These are phyloP conservation scores for Exophiala lecanii-corni DNA, from an alignment of 2,329 filamentous ascomycete species.

Conservation along the genomic window DNA sequence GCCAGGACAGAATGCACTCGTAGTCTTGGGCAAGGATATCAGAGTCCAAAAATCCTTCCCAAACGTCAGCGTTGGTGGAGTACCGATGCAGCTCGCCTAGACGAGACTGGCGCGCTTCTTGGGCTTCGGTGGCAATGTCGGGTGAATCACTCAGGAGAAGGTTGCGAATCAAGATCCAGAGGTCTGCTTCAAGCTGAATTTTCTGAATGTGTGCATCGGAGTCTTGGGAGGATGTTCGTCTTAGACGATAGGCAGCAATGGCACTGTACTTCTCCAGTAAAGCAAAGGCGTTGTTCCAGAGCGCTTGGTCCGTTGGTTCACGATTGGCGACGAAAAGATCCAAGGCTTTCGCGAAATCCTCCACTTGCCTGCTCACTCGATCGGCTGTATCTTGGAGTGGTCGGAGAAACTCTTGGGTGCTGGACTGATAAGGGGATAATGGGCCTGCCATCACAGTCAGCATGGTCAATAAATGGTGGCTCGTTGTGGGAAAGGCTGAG, in stretches of 20 bases:
- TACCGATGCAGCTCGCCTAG: conserved; percentile 49
- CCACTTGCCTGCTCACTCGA: conserved; percentile 72
- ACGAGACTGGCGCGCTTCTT: conserved; percentile 36
- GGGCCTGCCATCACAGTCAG: conserved; percentile 25
- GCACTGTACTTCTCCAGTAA: conserved; percentile 61
- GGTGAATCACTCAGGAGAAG: conserved; percentile 70
- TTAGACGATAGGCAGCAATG: conserved; percentile 46
- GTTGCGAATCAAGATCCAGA: conserved; percentile 61
- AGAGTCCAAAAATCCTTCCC: conserved; percentile 67
- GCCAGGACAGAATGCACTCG: conserved; percentile 75
- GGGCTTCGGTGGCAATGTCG: conserved; percentile 39
- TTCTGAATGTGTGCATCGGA: conserved; percentile 48
- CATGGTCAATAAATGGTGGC: conserved; percentile 26
- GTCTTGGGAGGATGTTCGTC: conserved; percentile 23
- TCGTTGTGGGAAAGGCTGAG: background rate
- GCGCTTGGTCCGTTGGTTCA: conserved; percentile 35
- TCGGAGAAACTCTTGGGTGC: conserved; percentile 49
- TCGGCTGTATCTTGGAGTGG: conserved; percentile 62
- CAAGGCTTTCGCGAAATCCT: conserved; percentile 76
- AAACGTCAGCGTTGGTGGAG: conserved; percentile 59
- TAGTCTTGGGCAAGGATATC: conserved; percentile 74
- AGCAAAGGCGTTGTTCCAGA: conserved; percentile 61
- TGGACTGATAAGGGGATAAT: conserved; percentile 18
- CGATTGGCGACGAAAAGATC: conserved; percentile 60
- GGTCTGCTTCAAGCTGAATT: conserved; percentile 79